Evolutionary conservation across 2,329 filamentous ascomycete species (phyloP).

Genomic region (Stylonectria norvegica): DNA sequence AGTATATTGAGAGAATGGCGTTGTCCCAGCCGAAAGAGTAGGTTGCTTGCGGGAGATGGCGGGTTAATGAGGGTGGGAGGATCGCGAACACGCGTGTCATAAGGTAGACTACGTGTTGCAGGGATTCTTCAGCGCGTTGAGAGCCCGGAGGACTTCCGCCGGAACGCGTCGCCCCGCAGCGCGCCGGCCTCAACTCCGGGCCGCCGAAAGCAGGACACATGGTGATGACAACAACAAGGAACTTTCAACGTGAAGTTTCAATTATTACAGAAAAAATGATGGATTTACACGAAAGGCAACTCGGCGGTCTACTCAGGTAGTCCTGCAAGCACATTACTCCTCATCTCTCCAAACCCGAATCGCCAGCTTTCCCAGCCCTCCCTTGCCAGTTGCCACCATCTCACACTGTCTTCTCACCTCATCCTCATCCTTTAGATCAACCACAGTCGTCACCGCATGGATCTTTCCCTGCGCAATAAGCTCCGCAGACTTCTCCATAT

Average conservation of each 20-base stretch:
- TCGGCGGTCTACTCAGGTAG: not conserved
- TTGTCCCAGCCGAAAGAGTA: no score
- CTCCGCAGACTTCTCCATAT: slow-evolving; percentile 40
- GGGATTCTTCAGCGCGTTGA: not conserved
- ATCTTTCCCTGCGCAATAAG: slow-evolving; percentile 42
- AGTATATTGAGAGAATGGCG: slow-evolving; percentile 12
- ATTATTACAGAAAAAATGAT: no score
- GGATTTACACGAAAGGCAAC: no score
- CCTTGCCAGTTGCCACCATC: slow-evolving; percentile 30
- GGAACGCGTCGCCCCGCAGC: no score
- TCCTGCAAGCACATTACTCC: no score
- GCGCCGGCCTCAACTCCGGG: no score
- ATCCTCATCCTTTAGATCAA: slow-evolving; percentile 41
- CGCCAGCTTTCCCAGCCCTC: slow-evolving; percentile 29
- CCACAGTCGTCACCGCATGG: slow-evolving; percentile 40
- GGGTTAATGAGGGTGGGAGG: not conserved
- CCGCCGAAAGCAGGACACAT: no score
- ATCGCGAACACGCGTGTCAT: not conserved
- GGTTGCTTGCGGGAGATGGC: no score
- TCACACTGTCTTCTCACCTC: slow-evolving; percentile 40
- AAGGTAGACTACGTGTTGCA: not conserved
- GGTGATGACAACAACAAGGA: no score
- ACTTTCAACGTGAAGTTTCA: no score
- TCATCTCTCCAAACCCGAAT: no score
- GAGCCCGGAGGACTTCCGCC: no score